Evolutionary conservation across 1,284 basidiomycete species (phyloP), one percentile per base, ranked within the genome.

Genomic region (Tremellales sp.): DNA sequence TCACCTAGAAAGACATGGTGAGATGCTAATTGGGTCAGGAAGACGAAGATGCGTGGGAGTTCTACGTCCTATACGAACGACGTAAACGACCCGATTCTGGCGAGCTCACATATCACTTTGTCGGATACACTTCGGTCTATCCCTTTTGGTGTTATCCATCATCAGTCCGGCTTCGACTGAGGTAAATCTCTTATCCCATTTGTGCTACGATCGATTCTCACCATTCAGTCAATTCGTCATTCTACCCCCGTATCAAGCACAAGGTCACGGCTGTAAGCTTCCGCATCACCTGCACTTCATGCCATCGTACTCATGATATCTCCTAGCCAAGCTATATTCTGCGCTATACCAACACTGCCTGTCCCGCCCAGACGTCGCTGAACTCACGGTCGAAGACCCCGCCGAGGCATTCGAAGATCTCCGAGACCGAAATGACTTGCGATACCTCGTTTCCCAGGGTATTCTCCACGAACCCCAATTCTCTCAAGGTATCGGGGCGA

Each of bases 301-400:
- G 13, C 19, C 36, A 39, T 10, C 19, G 13, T 8, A 22, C 4
- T 13, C 36, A 22, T 45, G 15, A 45, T 64, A 25, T 33, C 40
- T 31, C 4, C 4, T 62, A 91, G 89, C 91, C 45, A 84, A 85
- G 52, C 82, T 98, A 11, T 98, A 97, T 77, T 82, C 78, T 25
- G 82, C 89, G 1, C 86, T 94, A 40, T 94, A 93, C 75, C 80
- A 85, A 62, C 81, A 87, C 66, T 80, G 88, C 44, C 74, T 89
- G 31, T 75, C 78, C 6, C 80, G 83, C 35, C 75, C 83, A 0
- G 76, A 81, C 39, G 83, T 97, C 27, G 83, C 85, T 10, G 94
- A 98, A 72, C 77, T 98, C 46, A 97, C 92, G 0, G 87, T 98
- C 19, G 94, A 98, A 76, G 94, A 98, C 69, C 94, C 94, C 0